phyloP scores from a whole-genome alignment of 352 stramenopile genomes.

The Pythium periplocum region DNA sequence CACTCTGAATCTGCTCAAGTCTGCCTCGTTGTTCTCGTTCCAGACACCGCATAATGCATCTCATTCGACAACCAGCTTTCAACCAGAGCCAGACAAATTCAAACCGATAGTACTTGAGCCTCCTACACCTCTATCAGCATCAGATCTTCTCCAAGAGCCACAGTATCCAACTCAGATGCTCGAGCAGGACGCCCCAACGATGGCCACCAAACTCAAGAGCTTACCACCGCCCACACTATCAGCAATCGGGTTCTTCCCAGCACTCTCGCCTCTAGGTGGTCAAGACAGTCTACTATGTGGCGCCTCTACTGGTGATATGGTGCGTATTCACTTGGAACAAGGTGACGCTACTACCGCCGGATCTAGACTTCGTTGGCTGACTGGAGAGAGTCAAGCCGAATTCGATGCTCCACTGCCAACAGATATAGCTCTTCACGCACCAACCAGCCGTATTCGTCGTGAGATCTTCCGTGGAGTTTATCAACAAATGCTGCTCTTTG shows the following conservation, averaged over 20 bases:
- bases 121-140: conserved; percentile 18
- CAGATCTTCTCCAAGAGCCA: conserved; percentile 17
- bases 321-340: neutral
- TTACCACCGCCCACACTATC: neutral
- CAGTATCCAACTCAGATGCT: conserved; percentile 15
- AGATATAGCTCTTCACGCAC: conserved; percentile 8
- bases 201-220: conserved; percentile 1
- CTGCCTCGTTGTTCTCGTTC: conserved; percentile 1
- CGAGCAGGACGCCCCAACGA: conserved; percentile 10
- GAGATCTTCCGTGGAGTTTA: conserved; percentile 40
- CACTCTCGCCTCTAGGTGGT: conserved; percentile 2
- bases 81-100: conserved; percentile 21
- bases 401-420: conserved; percentile 21
- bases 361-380: neutral
- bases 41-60: too few relatives aligned
- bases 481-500: conserved; percentile 26
- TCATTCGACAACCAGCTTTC: conserved; percentile 38
- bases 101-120: conserved; percentile 27
- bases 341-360: neutral
- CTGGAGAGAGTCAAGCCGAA: conserved; percentile 11
- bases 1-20: conserved; percentile 23
- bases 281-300: conserved; percentile 7
- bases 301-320: conserved; percentile 6
- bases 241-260: conserved; percentile 4
- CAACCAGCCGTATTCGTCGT: conserved; percentile 12